A percentile compares a stretch with the other conserved stretches of the same genome.
Evolutionary conservation across 345 rosid genomes (phyloP).

Genomic region (Brassica rapa): DNA sequence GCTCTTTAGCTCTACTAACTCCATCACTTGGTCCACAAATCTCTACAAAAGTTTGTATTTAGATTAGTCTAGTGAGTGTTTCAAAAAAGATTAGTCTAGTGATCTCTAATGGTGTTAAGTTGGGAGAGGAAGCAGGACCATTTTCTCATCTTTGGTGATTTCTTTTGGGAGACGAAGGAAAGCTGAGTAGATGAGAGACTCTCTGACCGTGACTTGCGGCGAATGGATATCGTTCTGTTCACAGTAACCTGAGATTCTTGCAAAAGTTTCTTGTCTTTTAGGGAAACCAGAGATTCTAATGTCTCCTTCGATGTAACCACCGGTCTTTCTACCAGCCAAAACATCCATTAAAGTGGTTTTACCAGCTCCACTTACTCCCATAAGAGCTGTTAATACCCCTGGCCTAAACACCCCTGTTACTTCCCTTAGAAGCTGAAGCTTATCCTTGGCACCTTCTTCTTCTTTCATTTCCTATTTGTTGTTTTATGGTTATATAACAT

Average conservation of each 20-base stretch:
- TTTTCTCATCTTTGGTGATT: conserved; percentile 68
- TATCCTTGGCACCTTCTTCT: conserved; percentile 72
- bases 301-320: conserved; percentile 88
- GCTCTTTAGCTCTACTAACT: conserved; percentile 58
- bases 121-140: conserved; percentile 48
- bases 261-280: conserved; percentile 87
- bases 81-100: neutral
- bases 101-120: conserved; percentile 1
- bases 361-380: conserved; percentile 99
- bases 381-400: conserved; percentile 83
- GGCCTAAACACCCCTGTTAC: conserved; percentile 90
- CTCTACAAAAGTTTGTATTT: conserved; percentile 38
- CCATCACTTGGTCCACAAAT: conserved; percentile 73
- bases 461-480: conserved; percentile 76
- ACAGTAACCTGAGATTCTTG: conserved; percentile 90
- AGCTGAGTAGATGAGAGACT: conserved; percentile 86
- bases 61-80: neutral
- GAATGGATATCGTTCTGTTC: conserved; percentile 91
- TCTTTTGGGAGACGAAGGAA: conserved; percentile 81
- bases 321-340: conserved; percentile 87
- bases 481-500: neutral
- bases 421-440: conserved; percentile 65
- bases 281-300: conserved; percentile 76
- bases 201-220: conserved; percentile 79
- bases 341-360: conserved; percentile 98